Evolutionary conservation across 108 stramenopile species (phyloP).

Genomic region (Epipyxis sp.): DNA sequence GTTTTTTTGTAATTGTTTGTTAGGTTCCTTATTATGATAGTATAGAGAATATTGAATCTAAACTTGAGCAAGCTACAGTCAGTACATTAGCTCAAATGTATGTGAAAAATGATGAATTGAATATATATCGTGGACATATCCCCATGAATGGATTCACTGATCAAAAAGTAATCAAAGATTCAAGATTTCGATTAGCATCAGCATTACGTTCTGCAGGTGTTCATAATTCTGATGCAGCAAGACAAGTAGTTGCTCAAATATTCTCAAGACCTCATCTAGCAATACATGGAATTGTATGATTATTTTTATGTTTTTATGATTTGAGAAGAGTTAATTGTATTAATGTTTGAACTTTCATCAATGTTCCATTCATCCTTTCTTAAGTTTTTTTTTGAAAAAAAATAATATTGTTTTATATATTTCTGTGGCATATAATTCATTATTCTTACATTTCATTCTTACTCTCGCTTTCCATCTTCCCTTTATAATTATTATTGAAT

Average conservation of each 20-base stretch:
- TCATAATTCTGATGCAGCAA: neutral
- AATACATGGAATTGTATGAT: neutral
- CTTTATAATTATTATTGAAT: neutral
- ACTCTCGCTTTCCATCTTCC: neutral
- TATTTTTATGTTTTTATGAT: neutral
- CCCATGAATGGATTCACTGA: neutral
- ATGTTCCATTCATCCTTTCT: neutral
- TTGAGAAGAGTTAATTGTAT: neutral
- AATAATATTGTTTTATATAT: neutral
- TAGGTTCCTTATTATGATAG: conserved; percentile 1
- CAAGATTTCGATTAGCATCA: neutral
- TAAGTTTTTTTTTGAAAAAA: neutral
- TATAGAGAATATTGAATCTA: neutral
- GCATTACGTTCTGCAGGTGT: neutral
- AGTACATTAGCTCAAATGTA: conserved; percentile 8
- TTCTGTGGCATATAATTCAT: neutral
- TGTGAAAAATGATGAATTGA: neutral
- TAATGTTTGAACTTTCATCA: neutral
- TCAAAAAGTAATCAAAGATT: neutral
- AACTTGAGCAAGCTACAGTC: conserved; percentile 1
- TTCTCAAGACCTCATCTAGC: neutral
- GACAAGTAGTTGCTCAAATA: neutral
- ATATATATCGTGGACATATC: neutral
- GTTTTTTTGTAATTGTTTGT: too few species aligned
- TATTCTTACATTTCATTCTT: neutral